Conservation (phyloP, 345 rosid species). For the Toxicodendron radicans region DNA sequence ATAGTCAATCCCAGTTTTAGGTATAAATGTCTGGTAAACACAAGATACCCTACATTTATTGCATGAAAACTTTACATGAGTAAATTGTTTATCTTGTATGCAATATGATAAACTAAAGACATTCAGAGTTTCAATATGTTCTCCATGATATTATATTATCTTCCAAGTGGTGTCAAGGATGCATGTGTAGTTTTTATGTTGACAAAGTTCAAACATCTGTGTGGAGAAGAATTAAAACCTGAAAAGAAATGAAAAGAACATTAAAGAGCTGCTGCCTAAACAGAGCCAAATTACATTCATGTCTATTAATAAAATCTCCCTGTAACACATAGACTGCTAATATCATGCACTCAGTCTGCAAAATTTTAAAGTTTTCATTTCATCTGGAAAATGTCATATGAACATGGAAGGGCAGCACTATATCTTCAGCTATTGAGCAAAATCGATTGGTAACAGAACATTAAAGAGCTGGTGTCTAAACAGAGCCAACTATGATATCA, state of each 20-base stretch:
- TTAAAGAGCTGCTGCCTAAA: neutral
- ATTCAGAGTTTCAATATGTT: neutral
- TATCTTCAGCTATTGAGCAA: neutral
- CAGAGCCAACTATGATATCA: neutral
- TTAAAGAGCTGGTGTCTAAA: neutral
- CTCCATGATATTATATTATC: neutral
- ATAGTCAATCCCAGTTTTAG: too few relatives aligned
- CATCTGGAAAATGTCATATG: neutral
- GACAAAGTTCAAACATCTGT: neutral
- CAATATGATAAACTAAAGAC: neutral
- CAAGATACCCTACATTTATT: neutral
- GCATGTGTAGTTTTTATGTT: neutral
- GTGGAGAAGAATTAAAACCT: neutral
- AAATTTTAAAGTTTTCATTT: neutral
- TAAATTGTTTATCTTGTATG: neutral
- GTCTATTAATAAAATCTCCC: neutral
- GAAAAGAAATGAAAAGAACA: neutral
- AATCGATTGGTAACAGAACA: neutral
- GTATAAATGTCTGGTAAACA: neutral
- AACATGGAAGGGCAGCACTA: neutral
- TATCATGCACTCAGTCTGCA: neutral
- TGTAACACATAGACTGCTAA: neutral
- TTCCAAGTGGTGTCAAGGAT: neutral
- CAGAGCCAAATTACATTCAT: neutral
- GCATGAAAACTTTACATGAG: neutral